phyloP scores from a whole-genome alignment of 2,329 filamentous ascomycete genomes.

The Talaromyces sp. region DNA sequence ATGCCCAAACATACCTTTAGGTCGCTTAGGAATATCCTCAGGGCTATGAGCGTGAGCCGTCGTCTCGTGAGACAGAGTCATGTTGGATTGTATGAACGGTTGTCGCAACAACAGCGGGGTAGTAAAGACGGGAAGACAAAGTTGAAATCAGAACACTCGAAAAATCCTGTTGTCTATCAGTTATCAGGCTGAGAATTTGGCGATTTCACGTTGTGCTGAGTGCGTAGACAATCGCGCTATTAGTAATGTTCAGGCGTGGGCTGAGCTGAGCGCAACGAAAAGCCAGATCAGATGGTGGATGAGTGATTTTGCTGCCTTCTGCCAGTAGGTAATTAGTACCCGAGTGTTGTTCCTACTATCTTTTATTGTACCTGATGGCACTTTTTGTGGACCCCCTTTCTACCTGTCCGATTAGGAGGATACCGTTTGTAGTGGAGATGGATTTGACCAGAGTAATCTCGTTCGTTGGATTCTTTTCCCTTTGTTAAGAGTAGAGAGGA shows the following conservation, averaged over 20 bases:
- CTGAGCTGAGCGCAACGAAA: neutral
- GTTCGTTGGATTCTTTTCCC: neutral
- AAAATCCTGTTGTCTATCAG: neutral
- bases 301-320: neutral
- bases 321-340: neutral
- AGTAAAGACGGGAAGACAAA: neutral
- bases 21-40: slow-evolving; percentile 37
- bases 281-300: neutral
- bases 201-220: neutral
- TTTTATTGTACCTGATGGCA: neutral
- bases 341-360: neutral
- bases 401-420: neutral
- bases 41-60: slow-evolving; percentile 22
- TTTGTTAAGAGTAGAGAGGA: neutral
- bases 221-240: neutral
- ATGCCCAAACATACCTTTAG: slow-evolving; percentile 37
- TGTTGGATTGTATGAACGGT: neutral
- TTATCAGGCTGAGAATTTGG: neutral
- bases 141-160: neutral
- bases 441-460: neutral
- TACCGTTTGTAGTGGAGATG: neutral
- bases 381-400: neutral
- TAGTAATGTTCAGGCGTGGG: slow-evolving; percentile 1
- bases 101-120: slow-evolving; percentile 10
- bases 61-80: slow-evolving; percentile 17